Evolutionary conservation across 345 rosid genomes (phyloP).

Genomic region (Syzygium aromaticum): DNA sequence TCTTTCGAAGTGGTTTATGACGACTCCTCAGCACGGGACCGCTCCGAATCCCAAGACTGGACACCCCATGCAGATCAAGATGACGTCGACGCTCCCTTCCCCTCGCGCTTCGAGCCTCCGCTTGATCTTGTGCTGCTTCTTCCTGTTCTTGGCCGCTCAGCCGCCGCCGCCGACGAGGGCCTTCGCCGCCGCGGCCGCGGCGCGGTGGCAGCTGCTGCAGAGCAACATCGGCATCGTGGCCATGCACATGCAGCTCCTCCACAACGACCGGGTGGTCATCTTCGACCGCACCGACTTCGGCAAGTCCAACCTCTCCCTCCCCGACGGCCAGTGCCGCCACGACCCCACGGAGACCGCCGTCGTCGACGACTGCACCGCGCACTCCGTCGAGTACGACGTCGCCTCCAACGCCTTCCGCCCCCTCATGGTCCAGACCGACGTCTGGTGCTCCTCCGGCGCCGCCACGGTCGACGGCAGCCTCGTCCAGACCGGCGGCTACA

Average conservation of each 20-base stretch:
- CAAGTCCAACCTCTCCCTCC: conserved; percentile 33
- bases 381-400: conserved; percentile 29
- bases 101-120: neutral
- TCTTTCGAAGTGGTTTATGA: too few species aligned
- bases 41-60: too few species aligned
- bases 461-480: conserved; percentile 14
- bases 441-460: conserved; percentile 52
- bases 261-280: conserved; percentile 21
- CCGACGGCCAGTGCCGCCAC: conserved; percentile 18
- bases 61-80: neutral
- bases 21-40: too few species aligned
- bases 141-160: neutral
- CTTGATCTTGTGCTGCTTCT: neutral
- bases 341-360: conserved; percentile 6
- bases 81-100: neutral
- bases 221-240: conserved; percentile 17
- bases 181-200: neutral
- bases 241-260: conserved; percentile 32
- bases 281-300: conserved; percentile 37
- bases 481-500: conserved; percentile 24
- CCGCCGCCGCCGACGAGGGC: neutral
- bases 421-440: conserved; percentile 28
- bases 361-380: conserved; percentile 6
- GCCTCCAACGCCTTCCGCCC: conserved; percentile 28
- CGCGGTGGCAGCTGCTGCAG: conserved; percentile 19